phyloP scores from a whole-genome alignment of 2,329 filamentous ascomycete species.

The Fusarium sterilihyphosum region DNA sequence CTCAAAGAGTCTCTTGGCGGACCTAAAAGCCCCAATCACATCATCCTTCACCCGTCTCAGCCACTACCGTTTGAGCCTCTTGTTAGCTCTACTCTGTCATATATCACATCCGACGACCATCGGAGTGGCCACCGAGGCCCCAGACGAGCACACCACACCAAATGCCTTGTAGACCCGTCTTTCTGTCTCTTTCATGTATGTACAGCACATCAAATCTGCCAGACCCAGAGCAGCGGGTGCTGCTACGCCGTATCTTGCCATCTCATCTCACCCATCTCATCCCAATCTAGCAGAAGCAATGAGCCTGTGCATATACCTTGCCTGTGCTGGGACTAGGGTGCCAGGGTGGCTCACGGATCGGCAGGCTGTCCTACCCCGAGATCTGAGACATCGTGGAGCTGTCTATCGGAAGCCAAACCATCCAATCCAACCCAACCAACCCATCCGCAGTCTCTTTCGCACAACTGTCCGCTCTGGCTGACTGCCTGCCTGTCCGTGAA shows the following conservation, averaged over 20 bases:
- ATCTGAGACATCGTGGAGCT: constrained; percentile 36
- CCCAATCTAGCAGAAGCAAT: constrained; percentile 17
- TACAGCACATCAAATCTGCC: background rate
- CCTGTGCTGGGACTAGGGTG: background rate
- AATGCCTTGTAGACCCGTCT: background rate
- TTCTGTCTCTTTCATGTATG: background rate
- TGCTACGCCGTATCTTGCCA: constrained; percentile 3
- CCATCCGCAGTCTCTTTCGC: background rate
- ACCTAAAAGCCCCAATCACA: background rate
- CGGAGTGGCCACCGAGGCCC: background rate
- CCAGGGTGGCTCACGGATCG: constrained; percentile 23
- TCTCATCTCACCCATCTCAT: background rate
- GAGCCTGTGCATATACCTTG: background rate
- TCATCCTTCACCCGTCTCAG: background rate
- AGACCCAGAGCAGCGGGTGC: constrained; percentile 23
- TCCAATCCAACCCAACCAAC: background rate
- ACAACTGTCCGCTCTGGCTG: background rate
- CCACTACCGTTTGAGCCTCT: constrained; percentile 24
- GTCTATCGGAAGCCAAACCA: background rate
- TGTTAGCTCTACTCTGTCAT: background rate
- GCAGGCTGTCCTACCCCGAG: constrained; percentile 15
- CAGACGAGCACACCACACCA: background rate
- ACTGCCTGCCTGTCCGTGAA: constrained; percentile 20
- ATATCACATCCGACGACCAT: constrained; percentile 30
- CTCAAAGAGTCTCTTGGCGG: background rate